Base-by-base conservation (phyloP, 2,329 filamentous ascomycete species). In the Amphichorda felina region DNA sequence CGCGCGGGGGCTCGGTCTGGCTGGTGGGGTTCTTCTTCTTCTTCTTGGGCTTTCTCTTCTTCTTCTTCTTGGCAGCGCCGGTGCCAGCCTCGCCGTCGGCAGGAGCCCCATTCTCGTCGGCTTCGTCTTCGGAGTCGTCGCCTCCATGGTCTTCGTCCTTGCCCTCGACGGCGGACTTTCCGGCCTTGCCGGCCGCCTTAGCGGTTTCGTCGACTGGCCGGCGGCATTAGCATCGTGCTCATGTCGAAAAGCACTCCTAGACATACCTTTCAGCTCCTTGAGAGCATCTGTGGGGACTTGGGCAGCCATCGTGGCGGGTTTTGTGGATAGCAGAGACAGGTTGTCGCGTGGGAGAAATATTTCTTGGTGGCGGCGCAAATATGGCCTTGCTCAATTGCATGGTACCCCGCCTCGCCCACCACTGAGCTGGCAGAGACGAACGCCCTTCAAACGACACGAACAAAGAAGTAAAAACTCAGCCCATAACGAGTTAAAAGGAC, bases 1-100 rank as follows among this genome's bases (percentile, higher is more conserved):
- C 77, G 38, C 79, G 72, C 2, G 85, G 85, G 22, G 84, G 84
- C 35, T 74, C 68, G 22, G 78, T 80, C 61, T 91, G 85, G 37
- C 70, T 69, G 43, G 82, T 84, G 33, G 78, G 69, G 43, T 71
- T 79, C 72, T 79, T 82, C 72, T 83, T 82, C 69, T 79, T 81
- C 68, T 79, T 83, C 68, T 86, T 86, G 67, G 84, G 83, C 56
- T 76, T 79, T 50, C 70, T 57, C 47, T 61, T 62, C 42, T 59
- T 60, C 37, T 52, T 33, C 22, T 33, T 33, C 19, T 33, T 33
- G 22, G 19, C 29, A 4, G 29, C 29, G 10, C 21, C n/a, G n/a
- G 27, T 14, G 8, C n/a, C 49, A 9, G 43, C 50, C 15, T 47
- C 55, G 43, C 55, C 58, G 22, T 57, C 59, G 14, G 44, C 50